These are phyloP conservation scores for Scenedesmus sp. DNA, from an alignment of 163 green algal genomes.

Conservation along the genomic window DNA sequence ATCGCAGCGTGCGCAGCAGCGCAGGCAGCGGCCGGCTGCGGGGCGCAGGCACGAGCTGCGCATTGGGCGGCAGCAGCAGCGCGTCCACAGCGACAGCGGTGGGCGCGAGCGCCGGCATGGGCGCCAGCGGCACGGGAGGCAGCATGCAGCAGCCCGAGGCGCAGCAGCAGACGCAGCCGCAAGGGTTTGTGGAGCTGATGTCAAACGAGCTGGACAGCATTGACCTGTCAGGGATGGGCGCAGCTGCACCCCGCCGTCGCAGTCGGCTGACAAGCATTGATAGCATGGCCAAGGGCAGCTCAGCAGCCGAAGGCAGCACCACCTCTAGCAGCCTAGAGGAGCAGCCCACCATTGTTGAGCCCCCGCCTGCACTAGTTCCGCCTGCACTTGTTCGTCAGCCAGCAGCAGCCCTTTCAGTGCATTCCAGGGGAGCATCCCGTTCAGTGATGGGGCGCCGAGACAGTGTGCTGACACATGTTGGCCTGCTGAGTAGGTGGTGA, in stretches of 20 bases:
- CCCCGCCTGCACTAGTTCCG: no score
- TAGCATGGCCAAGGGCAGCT: slow-evolving; percentile 20
- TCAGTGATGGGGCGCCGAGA: background rate
- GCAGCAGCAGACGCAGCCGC: background rate
- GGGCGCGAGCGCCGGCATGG: background rate
- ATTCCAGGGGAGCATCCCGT: slow-evolving; percentile 24
- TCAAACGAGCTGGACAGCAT: slow-evolving; percentile 23
- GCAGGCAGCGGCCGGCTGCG: slow-evolving; percentile 22
- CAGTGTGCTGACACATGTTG: background rate
- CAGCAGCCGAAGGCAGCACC: slow-evolving; percentile 19
- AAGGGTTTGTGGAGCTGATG: background rate
- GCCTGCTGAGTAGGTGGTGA: background rate
- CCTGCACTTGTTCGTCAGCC: slow-evolving; percentile 42
- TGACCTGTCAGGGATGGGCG: slow-evolving; percentile 27
- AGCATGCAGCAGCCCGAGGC: background rate
- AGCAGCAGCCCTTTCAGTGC: slow-evolving; percentile 48
- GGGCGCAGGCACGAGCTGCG: background rate
- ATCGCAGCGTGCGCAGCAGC: slow-evolving; percentile 22
- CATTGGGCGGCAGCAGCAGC: background rate
- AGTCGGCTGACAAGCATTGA: slow-evolving; percentile 5
- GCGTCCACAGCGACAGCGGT: background rate
- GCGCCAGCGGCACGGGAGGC: background rate
- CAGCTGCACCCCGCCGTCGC: background rate
- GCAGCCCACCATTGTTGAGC: slow-evolving; percentile 50
- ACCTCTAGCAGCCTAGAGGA: slow-evolving; percentile 43